Evolutionary conservation across 2,329 filamentous ascomycete species (phyloP), one percentile per base, ranked within the genome.

Genomic region (Aureobasidium musti): DNA sequence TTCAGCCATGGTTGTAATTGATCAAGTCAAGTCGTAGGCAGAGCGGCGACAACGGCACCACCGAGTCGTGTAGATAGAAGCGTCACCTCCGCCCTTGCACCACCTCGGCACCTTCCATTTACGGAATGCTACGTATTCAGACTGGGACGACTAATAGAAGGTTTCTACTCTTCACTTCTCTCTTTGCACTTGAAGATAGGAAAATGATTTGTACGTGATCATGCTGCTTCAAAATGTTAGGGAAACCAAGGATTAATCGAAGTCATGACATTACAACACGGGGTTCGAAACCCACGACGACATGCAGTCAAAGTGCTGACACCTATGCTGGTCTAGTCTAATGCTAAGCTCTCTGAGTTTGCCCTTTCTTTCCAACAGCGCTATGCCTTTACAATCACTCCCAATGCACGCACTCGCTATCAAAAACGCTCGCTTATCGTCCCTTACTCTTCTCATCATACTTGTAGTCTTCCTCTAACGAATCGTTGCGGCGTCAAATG

Each of bases 401-500:
- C 57, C 28, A 26, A 61, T 61, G 57, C 57, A 61, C 17, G 35
- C 37, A 26, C 7, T 28, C 23, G 57, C 41, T 61, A 26, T 26
- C 39, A 49, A 61, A 61, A n/a, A 49, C 41, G 43, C 57, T 61
- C 56, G 39, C 41, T 33, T n/a, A 26, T 39, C 45, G 21, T 33
- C 33, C n/a, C 23, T 21, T 13, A 26, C 26, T 49, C 28, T 30
- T 19, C 13, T 37, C 57, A 37, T 26, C 21, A 10, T 23, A n/a
- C n/a, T n/a, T n/a, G n/a, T n/a, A 37, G 14, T 37, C 33, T 6
- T 3, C 21, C 21, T 5, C 26, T 37, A 67, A 35, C 66, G 66
- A 54, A 67, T 67, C n/a, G 66, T 67, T 13, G 35, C 50, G 17
- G 49, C 23, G 33, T 67, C 60, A 23, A 67, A 67, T 35, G 66